Conservation (phyloP, 192 early-diverging fungal genomes). For the Backusella morwellensis region DNA sequence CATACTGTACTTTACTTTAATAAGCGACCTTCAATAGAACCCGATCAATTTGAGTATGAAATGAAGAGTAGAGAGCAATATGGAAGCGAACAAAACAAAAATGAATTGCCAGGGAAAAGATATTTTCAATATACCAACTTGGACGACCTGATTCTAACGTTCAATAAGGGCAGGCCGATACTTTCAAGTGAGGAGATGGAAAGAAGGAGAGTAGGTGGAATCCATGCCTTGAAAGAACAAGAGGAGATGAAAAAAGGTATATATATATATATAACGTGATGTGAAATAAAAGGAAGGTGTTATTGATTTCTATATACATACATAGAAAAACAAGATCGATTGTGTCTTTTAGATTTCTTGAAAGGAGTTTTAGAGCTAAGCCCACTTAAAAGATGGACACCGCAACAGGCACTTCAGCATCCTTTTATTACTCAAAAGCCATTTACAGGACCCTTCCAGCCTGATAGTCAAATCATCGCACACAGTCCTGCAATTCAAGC, state of each 20-base stretch:
- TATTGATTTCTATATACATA: not conserved
- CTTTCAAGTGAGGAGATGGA: not conserved
- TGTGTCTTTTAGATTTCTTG: conserved; percentile 88
- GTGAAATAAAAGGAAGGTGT: not conserved
- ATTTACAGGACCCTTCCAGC: conserved; percentile 69
- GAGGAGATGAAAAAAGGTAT: not conserved
- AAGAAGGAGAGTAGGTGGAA: not conserved
- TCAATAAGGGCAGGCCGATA: not conserved
- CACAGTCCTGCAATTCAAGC: not conserved
- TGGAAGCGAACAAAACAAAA: conserved; percentile 6
- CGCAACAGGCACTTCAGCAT: conserved; percentile 89
- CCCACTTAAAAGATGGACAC: conserved; percentile 92
- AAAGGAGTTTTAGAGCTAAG: conserved; percentile 85
- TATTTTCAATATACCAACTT: conserved; percentile 8
- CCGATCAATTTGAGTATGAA: conserved; percentile 28
- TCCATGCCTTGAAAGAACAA: not conserved
- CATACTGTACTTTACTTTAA: conserved; percentile 84
- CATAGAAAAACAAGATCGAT: conserved; percentile 67
- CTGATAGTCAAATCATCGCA: conserved; percentile 16
- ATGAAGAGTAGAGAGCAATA: conserved; percentile 18
- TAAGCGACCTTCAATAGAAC: conserved; percentile 42
- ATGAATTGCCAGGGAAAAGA: not conserved
- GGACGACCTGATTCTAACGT: conserved; percentile 4
- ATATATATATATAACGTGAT: too few species aligned
- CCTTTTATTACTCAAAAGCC: conserved; percentile 94